Evolutionary conservation across 768 basidiomycete genomes (phyloP), one percentile per base, ranked within the genome.

Genomic region (Leccinum incarnatum): DNA sequence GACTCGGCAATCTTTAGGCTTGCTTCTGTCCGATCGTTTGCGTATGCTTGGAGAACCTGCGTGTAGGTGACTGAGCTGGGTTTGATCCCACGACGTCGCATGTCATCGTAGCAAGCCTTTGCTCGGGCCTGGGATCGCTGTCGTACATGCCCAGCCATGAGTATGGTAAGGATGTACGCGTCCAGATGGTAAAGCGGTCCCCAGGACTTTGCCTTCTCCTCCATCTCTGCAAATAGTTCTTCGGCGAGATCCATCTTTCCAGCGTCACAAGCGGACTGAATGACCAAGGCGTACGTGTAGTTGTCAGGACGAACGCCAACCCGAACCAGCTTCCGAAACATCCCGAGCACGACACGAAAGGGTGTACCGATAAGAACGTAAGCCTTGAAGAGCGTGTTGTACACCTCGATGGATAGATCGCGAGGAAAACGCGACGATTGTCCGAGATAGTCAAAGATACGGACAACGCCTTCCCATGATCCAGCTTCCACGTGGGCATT

Each of bases 351-450:
- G 27, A 83, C 70, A 32, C 72, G 71, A 64, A 89, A 90, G 0
- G 95, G 93, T 2, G 91, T 84, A 25, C 89, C 92, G 36, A 91
- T 81, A 50, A 88, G 77, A 54, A 96, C 83, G 66, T 92, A 89
- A 2, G 93, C 92, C 72, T 91, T 92, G 63, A 96, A 75, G 25
- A 97, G 79, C 25, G 84, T 84, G 71, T 93, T 93, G 72, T 85
- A 87, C 53, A 88, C 79, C 51, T 84, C 80, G 67, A 88, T 79
- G 45, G 81, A 76, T 40, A 85, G 75, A 53, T 75, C 70, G 46
- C 77, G 70, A 45, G 75, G 68, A 55, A 75, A 72, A 55, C 63
- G 51, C 11, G 68, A 66, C 29, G 76, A 69, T 36, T 75, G 64
- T 37, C 73, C 71, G 48, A 92, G 74, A 62, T 82, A 84, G 62